These are phyloP conservation scores for Leccinum huronense DNA, from an alignment of 1,284 basidiomycete species.

Conservation along the genomic window DNA sequence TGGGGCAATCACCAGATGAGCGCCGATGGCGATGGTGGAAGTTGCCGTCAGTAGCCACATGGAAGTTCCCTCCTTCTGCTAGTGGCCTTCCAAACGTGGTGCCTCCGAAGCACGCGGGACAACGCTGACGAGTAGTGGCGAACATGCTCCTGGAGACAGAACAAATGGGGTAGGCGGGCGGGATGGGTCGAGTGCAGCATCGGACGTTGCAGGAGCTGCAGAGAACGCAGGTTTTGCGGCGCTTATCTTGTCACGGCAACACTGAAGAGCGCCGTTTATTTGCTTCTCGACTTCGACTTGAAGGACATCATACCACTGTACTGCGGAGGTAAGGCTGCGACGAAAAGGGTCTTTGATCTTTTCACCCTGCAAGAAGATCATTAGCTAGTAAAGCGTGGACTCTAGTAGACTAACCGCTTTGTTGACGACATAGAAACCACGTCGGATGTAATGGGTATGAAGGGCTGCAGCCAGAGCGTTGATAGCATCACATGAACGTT, in stretches of 20 bases:
- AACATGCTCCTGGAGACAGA: background rate
- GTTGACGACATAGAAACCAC: background rate
- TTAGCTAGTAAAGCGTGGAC: background rate
- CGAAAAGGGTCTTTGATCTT: background rate
- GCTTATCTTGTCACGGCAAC: background rate
- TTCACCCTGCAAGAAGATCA: background rate
- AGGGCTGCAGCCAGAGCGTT: background rate
- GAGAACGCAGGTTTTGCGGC: background rate
- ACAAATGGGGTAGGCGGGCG: background rate
- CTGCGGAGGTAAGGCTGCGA: background rate
- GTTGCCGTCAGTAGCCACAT: slow-evolving; percentile 7
- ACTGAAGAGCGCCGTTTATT: background rate
- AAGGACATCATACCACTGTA: slow-evolving; percentile 1
- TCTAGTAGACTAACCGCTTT: background rate
- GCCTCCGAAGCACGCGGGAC: slow-evolving; percentile 10
- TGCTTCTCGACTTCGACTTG: background rate
- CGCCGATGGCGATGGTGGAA: slow-evolving; percentile 2
- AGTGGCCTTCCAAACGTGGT: background rate
- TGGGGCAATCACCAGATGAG: background rate
- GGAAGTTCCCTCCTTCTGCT: slow-evolving; percentile 5
- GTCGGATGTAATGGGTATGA: background rate
- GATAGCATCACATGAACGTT: background rate
- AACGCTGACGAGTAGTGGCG: background rate
- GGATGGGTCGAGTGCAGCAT: background rate
- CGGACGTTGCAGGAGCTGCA: background rate